phyloP scores from a whole-genome alignment of 495 filamentous ascomycete genomes.

The Bacidia gigantensis region DNA sequence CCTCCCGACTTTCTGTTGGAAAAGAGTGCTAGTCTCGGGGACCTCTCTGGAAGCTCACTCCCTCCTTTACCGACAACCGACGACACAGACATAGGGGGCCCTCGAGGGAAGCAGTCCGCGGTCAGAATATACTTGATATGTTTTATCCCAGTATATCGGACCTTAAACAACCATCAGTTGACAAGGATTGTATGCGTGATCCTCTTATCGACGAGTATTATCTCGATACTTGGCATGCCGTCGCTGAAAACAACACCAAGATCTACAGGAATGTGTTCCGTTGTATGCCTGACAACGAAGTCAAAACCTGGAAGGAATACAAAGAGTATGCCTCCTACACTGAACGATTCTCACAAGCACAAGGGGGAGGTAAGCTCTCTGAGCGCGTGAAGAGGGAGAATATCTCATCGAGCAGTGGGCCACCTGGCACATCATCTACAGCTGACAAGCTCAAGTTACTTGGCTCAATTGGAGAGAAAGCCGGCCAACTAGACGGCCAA shows the following conservation, averaged over 20 bases:
- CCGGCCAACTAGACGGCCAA: constrained; percentile 21
- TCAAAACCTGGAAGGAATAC: constrained; percentile 87
- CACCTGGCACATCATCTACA: constrained; percentile 27
- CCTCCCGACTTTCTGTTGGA: constrained; percentile 36
- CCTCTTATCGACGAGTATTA: constrained; percentile 74
- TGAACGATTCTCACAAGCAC: constrained; percentile 62
- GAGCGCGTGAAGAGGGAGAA: constrained; percentile 30
- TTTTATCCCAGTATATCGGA: constrained; percentile 49
- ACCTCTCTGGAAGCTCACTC: constrained; percentile 45
- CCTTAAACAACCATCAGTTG: constrained; percentile 48
- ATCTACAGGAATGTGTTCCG: constrained; percentile 88
- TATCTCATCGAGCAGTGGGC: constrained; percentile 28
- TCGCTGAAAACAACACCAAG: constrained; percentile 88
- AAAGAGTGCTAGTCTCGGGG: constrained; percentile 39
- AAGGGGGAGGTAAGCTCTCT: constrained; percentile 34
- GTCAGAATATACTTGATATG: constrained; percentile 28
- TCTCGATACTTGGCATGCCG: constrained; percentile 73
- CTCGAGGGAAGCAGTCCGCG: constrained; percentile 32
- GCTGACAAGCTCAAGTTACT: constrained; percentile 20
- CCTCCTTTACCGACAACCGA: constrained; percentile 51
- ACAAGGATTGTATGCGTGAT: constrained; percentile 64
- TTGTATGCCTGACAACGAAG: constrained; percentile 91
- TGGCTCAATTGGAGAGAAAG: constrained; percentile 23
- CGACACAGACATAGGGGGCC: constrained; percentile 74
- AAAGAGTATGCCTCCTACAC: constrained; percentile 72